Base-by-base conservation (phyloP, 2,329 filamentous ascomycete genomes). In the Salinomyces thailandicus region DNA sequence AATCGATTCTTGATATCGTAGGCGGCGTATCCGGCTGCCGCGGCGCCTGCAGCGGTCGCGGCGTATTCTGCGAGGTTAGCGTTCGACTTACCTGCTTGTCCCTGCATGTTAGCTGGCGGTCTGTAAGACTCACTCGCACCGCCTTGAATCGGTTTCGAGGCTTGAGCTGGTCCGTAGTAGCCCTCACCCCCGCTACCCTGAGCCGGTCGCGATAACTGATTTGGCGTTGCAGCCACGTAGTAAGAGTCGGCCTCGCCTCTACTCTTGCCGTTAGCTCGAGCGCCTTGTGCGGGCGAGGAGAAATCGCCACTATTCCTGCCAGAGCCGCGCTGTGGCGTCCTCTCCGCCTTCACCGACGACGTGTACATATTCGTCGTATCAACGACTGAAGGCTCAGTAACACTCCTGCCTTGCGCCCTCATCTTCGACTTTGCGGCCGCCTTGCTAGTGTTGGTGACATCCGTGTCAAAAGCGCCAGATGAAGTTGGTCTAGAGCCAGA, bases 21-120 rank as follows among this genome's bases (percentile, higher is more conserved):
- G 4, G 59, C 59, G 14, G 50, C 49, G 19, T 41, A 31, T 14
- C 59, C 58, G 13, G 64, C 65, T 29, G 63, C 66, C 18, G 65
- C 62, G 33, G 61, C 63, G 31, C 62, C 64, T 45, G 63, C 62
- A 8, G 22, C 22, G 9, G 22, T 26, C 9, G 22, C n/a, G 43
- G 63, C 62, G 46, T 67, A 66, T 16, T 69, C 46, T 31, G 63
- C 63, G 37, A 60, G 48, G 43, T 63, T 60, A 45, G 62, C 56
- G 42, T 62, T 60, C 45, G 61, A 57, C 53, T 66, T 69, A 52
- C 61, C 60, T 43, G 61, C 51, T 40, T 59, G 65, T 13, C 35
- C 28, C 28, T 36, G 17, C 22, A 26, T 26, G 22, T 26, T 26
- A 26, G 22, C n/a, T 9, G 9, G 9, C 9, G 22, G 22, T n/a